Evolutionary conservation across 176 grass and related monocot species (phyloP), one percentile per base, ranked within the genome.

Genomic region (Ensete ventricosum): DNA sequence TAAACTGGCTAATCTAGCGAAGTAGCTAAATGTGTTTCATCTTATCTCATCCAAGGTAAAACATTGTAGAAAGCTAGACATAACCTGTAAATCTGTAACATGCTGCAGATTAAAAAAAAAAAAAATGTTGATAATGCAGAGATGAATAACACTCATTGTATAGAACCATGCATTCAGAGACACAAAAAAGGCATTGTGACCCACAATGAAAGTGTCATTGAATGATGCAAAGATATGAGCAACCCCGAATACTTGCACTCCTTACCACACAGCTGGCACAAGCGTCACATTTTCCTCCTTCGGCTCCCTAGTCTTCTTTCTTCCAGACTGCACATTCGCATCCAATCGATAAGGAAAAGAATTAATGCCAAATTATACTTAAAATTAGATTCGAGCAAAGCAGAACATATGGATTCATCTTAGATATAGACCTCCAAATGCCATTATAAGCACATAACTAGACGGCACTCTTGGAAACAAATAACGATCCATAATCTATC

Each of bases 181-280:
- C 0, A 70, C 7, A 11, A 43, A 43, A 43, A 43, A 3, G 14
- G 8, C 8, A 50, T 50, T 50, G 34, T 50, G 34, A 70, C 43
- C 51, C 16, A 70, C 67, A n/a, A 70, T 70, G 48, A 50, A 70
- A 21, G 43, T 70, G 16, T 50, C 67, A 51, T 70, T 70, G 43
- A 51, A 70, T 2, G 67, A 11, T 10, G 16, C 34, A 51, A 70
- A 70, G 14, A 70, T 70, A 17, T 52, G 67, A 14, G 67, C 67
- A 20, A 70, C 67, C 9, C 67, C 67, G 20, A 70, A 70, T 2
- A 70, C 67, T 70, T 70, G 64, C 10, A 43, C 64, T 3, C 64
- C 64, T 67, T 51, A 48, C 48, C 17, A 2, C 16, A 70, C 67
- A 19, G 67, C 51, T 21, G 67, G 17, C 1, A 48, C 67, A 21